These are phyloP conservation scores for Diaporthe citri DNA, from an alignment of 2,329 filamentous ascomycete genomes.

Conservation along the genomic window DNA sequence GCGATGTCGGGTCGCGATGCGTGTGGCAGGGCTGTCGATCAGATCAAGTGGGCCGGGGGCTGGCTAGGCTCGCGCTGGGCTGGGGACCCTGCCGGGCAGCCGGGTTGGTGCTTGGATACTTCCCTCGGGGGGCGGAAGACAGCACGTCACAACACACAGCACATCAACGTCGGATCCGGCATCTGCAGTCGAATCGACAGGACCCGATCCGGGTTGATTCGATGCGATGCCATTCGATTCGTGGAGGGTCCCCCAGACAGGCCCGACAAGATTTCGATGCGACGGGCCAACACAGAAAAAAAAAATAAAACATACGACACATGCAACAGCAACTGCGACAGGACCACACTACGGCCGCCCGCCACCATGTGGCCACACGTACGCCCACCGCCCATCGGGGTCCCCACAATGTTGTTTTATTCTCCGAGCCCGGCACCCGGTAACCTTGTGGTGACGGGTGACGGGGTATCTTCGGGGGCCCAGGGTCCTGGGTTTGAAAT, in stretches of 20 bases:
- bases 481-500: background rate
- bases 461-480: background rate
- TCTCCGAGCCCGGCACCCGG: slow-evolving; percentile 17
- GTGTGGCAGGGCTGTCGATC: slow-evolving; percentile 29
- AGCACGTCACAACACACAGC: background rate
- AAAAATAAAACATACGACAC: slow-evolving; percentile 17
- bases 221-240: background rate
- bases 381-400: background rate
- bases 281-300: background rate
- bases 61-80: slow-evolving; percentile 14
- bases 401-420: slow-evolving; percentile 7
- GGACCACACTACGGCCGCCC: background rate
- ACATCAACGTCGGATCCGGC: background rate
- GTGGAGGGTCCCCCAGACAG: background rate
- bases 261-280: background rate
- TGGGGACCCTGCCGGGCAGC: background rate
- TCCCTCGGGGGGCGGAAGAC: background rate
- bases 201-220: background rate
- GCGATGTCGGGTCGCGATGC: slow-evolving; percentile 21
- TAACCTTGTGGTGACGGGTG: background rate
- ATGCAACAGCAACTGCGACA: slow-evolving; percentile 20
- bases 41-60: slow-evolving; percentile 32
- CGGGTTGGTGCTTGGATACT: slow-evolving; percentile 10
- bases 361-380: background rate
- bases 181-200: background rate